These are phyloP conservation scores for Trametes hirsuta DNA, from an alignment of 1,284 basidiomycete genomes.

Conservation along the genomic window DNA sequence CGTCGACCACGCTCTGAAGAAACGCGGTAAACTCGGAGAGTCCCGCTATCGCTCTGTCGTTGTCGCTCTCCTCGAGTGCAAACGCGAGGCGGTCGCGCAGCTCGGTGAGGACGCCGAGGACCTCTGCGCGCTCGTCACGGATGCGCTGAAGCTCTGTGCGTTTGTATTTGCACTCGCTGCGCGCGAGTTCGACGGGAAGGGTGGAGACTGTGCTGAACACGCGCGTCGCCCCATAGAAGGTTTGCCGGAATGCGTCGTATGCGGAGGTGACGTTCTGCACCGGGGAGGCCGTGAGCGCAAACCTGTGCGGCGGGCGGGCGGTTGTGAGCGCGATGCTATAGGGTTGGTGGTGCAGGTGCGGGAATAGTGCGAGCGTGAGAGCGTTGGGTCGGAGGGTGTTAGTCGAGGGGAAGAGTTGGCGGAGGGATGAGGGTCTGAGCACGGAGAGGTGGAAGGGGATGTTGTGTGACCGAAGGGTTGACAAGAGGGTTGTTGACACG, in stretches of 20 bases:
- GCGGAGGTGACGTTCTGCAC: conserved; percentile 25
- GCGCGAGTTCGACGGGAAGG: conserved; percentile 57
- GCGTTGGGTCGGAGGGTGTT: conserved; percentile 47
- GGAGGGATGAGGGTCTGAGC: conserved; percentile 55
- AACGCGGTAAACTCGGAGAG: conserved; percentile 21
- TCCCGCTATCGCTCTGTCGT: conserved; percentile 15
- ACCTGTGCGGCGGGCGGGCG: conserved; percentile 2
- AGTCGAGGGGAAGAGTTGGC: conserved; percentile 49
- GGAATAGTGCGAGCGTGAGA: conserved; percentile 62
- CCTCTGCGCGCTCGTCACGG: conserved; percentile 65
- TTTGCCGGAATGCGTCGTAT: conserved; percentile 14
- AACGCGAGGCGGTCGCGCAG: conserved; percentile 49
- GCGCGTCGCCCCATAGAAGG: conserved; percentile 19
- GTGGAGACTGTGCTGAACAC: conserved; percentile 32
- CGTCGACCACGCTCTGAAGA: conserved; percentile 19
- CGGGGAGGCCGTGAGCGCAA: conserved; percentile 22
- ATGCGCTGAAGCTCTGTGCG: conserved; percentile 59
- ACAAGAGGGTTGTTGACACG: conserved; percentile 46
- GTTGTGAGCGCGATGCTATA: conserved; percentile 30
- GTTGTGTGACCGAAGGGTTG: conserved; percentile 47
- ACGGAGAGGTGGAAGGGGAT: conserved; percentile 52
- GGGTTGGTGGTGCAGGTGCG: conserved; percentile 50
- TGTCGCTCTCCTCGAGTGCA: conserved; percentile 27
- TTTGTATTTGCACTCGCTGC: conserved; percentile 66
- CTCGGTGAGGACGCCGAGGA: conserved; percentile 59